Conservation (phyloP, 1,284 basidiomycete species). For the Irpex rosettiformis region DNA sequence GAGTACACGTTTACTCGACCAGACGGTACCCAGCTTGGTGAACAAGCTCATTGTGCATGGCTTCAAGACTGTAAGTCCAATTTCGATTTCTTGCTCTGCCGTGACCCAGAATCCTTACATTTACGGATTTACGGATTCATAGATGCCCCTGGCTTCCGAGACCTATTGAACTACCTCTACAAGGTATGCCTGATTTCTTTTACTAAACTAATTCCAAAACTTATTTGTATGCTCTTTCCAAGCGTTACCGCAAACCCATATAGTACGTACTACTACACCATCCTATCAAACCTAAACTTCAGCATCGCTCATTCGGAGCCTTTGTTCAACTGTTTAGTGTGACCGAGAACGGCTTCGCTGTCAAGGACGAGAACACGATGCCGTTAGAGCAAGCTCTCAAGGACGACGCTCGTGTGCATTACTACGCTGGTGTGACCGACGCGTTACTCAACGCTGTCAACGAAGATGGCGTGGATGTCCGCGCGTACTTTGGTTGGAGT, state of each 20-base stretch:
- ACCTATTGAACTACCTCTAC: conserved; percentile 68
- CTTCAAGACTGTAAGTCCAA: conserved; percentile 52
- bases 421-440: conserved; percentile 62
- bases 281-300: conserved; percentile 4
- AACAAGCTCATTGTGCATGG: conserved; percentile 63
- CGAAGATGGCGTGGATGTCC: conserved; percentile 64
- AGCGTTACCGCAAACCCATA: conserved; percentile 67
- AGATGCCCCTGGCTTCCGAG: conserved; percentile 61
- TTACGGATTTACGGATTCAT: not conserved
- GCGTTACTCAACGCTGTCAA: conserved; percentile 57
- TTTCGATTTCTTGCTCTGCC: not conserved
- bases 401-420: conserved; percentile 64
- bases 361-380: conserved; percentile 60
- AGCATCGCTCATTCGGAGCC: not conserved
- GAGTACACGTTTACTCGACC: conserved; percentile 58
- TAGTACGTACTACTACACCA: conserved; percentile 39
- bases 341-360: conserved; percentile 73
- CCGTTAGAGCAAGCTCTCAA: conserved; percentile 53
- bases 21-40: conserved; percentile 67
- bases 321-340: conserved; percentile 34
- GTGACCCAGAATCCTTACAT: too few relatives aligned
- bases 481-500: conserved; percentile 75
- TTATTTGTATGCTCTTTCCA: conserved; percentile 11
- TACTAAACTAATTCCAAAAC: not conserved
- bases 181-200: conserved; percentile 37